Base-by-base conservation (phyloP, 2,329 filamentous ascomycete species). In the Penicillium glabrum region DNA sequence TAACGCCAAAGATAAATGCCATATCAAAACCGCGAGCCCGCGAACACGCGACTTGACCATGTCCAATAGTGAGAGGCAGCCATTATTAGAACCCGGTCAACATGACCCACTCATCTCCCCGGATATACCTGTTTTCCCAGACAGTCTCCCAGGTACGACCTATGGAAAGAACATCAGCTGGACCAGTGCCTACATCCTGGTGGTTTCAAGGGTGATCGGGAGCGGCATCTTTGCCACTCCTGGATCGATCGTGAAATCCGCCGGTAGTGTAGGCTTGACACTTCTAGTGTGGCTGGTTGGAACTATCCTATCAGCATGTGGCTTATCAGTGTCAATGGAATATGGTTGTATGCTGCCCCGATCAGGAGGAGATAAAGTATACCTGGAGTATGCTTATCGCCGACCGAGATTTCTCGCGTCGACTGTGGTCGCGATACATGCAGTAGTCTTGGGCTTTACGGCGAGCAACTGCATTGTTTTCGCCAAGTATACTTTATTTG, bases 161-260 rank as follows among this genome's bases (percentile, higher is more conserved):
- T 73, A 81, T 23, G 86, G 85, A 1, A 79, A 86, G 21, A 86
- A 79, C 16, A 80, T 89, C 49, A 82, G 76, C 55, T 88, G 86
- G 85, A 77, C 79, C 26, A 86, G 83, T 63, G 84, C 85, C 1
- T 89, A 86, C 68, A 86, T 89, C 53, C 78, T 89, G 21, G 84
- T 88, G 8, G 86, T 89, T 26, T 88, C 85, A 6, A 81, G 87
- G 13, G 86, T 90, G 6, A 86, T 90, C 29, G 87, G 87, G 13
- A 87, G 82, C 64, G 88, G 87, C 26, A 89, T 91, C 61, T 91
- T 90, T 65, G 87, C 88, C 0, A 89, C 87, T 0, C 88, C 86
- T 0, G 87, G 85, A 0, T 81, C 86, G 5, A 89, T 91, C 49
- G 79, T 89, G 3, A 81, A 84, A 37, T 82, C 84, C 0, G 84